phyloP scores from a whole-genome alignment of 2,329 filamentous ascomycete species.

The Verticillium albo-atrum region DNA sequence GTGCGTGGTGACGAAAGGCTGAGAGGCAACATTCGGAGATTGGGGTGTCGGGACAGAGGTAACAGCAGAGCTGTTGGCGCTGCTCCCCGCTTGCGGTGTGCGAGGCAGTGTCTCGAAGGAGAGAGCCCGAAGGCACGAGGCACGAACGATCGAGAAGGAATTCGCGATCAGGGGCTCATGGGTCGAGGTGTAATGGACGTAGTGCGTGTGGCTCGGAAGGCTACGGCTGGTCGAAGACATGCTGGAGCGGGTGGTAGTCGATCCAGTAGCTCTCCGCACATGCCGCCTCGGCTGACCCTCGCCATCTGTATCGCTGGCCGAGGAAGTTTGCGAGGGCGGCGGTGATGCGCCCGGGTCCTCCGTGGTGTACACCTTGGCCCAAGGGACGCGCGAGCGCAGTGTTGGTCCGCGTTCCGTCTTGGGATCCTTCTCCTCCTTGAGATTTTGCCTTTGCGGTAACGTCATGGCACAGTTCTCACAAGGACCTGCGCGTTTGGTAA shows the following conservation, averaged over 20 bases:
- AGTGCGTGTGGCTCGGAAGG: constrained; percentile 54
- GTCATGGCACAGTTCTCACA: constrained; percentile 68
- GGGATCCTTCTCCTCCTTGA: constrained; percentile 16
- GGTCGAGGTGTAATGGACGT: constrained; percentile 64
- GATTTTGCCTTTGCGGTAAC: constrained; percentile 45
- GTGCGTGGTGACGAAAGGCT: constrained; percentile 51
- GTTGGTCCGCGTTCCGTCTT: constrained; percentile 47
- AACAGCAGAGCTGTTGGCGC: constrained; percentile 25
- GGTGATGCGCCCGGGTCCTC: constrained; percentile 41
- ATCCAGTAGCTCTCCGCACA: constrained; percentile 37
- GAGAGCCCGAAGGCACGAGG: constrained; percentile 61
- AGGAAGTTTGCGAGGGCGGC: constrained; percentile 45
- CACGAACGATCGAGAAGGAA: constrained; percentile 64
- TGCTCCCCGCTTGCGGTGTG: constrained; percentile 21
- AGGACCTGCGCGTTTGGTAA: constrained; percentile 57
- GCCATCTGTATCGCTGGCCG: constrained; percentile 44
- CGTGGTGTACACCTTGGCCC: constrained; percentile 51
- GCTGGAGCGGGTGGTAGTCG: constrained; percentile 48
- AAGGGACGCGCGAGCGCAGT: constrained; percentile 56
- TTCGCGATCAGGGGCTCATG: constrained; percentile 57
- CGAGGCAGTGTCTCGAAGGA: constrained; percentile 64
- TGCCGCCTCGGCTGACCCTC: constrained; percentile 40
- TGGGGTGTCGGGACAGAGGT: constrained; percentile 10
- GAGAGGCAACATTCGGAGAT: constrained; percentile 24
- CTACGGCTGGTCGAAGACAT: constrained; percentile 42